Conservation (phyloP, 345 rosid species). For the Orychophragmus violaceus region DNA sequence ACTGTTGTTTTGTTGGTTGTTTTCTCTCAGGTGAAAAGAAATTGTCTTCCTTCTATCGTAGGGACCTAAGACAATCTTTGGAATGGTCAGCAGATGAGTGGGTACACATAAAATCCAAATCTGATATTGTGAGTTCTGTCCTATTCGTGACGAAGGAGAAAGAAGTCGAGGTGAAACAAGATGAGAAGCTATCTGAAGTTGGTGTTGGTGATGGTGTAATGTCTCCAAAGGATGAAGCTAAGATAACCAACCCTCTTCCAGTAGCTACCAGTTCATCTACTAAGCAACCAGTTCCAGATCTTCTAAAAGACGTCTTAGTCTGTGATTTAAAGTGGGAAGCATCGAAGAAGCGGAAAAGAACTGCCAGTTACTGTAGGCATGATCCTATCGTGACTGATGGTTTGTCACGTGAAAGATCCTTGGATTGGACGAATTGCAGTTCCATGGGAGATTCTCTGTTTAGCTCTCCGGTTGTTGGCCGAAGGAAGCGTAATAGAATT, state of each 20-base stretch:
- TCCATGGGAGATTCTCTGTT: slow-evolving; percentile 45
- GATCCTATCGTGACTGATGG: slow-evolving; percentile 19
- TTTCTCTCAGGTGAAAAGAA: slow-evolving; percentile 54
- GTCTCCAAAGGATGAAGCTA: slow-evolving; percentile 5
- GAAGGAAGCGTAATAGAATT: slow-evolving; percentile 50
- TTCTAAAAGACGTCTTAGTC: slow-evolving; percentile 47
- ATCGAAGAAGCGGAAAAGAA: slow-evolving; percentile 51
- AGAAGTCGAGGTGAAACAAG: slow-evolving; percentile 25
- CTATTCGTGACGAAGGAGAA: slow-evolving; percentile 20
- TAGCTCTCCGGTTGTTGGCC: slow-evolving; percentile 18
- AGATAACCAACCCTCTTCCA: slow-evolving; percentile 3
- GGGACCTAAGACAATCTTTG: slow-evolving; percentile 50
- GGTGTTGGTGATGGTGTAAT: background rate
- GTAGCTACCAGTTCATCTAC: slow-evolving; percentile 15
- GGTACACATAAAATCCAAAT: slow-evolving; percentile 36
- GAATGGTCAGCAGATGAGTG: slow-evolving; percentile 72
- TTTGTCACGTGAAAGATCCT: slow-evolving; percentile 12
- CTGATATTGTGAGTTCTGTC: slow-evolving; percentile 39
- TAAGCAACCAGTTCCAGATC: slow-evolving; percentile 40
- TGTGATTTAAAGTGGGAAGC: slow-evolving; percentile 60
- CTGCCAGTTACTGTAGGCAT: slow-evolving; percentile 23
- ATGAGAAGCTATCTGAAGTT: background rate
- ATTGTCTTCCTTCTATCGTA: slow-evolving; percentile 36
- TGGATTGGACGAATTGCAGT: slow-evolving; percentile 64
- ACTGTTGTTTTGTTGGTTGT: background rate